phyloP scores from a whole-genome alignment of 2,329 filamentous ascomycete genomes.

The Gyromitra esculenta region DNA sequence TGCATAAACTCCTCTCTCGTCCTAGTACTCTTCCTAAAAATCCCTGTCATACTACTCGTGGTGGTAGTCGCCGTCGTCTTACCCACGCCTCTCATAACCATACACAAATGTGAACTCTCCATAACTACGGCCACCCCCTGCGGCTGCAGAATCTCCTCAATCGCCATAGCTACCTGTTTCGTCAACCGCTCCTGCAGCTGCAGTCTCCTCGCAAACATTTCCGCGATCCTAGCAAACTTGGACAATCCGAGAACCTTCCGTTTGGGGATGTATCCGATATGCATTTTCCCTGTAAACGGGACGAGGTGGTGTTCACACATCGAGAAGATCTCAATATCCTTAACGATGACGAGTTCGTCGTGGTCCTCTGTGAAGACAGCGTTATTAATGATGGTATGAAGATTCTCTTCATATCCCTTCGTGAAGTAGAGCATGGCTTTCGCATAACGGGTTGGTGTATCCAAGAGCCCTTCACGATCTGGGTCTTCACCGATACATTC shows the following conservation, averaged over 20 bases:
- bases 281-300: conserved; percentile 98
- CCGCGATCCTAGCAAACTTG: conserved; percentile 92
- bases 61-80: conserved; percentile 88
- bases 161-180: conserved; percentile 92
- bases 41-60: conserved; percentile 96
- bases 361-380: conserved; percentile 97
- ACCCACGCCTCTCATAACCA: conserved; percentile 98
- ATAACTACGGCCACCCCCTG: conserved; percentile 97
- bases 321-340: conserved; percentile 94
- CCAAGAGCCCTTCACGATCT: conserved; percentile 71
- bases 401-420: conserved; percentile 94
- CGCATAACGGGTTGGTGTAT: conserved; percentile 84
- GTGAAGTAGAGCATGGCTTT: conserved; percentile 97
- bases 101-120: conserved; percentile 95
- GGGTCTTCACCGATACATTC: conserved; percentile 76
- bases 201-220: conserved; percentile 92
- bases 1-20: conserved; percentile 95
- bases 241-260: conserved; percentile 93
- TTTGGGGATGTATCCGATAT: conserved; percentile 96
- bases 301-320: conserved; percentile 98
- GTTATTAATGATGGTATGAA: conserved; percentile 88
- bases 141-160: conserved; percentile 91
- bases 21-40: conserved; percentile 91
- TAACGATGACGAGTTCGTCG: conserved; percentile 96
- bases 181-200: conserved; percentile 97